A percentile compares a stretch with the other conserved stretches of the same genome.
phyloP scores from a whole-genome alignment of 306 rosid genomes.

The Dryas octopetala region DNA sequence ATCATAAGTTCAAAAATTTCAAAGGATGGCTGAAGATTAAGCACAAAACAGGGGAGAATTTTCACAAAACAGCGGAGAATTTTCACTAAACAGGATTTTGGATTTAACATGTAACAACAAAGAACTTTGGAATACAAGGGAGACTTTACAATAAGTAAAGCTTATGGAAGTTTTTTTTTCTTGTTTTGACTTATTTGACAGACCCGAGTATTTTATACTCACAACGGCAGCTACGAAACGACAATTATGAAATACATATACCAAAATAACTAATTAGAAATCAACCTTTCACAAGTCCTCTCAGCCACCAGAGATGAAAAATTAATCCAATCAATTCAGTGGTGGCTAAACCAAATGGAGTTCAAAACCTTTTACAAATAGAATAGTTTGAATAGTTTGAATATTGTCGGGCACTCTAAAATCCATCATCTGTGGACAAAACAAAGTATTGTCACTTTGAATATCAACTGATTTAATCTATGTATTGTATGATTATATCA shows the following conservation, averaged over 20 bases:
- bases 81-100: not conserved
- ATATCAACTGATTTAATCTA: too few species aligned
- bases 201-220: not conserved
- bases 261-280: not conserved
- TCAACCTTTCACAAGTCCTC: not conserved
- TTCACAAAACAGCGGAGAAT: not conserved
- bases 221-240: not conserved
- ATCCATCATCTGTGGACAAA: too few species aligned
- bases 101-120: not conserved
- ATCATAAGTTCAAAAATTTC: not conserved
- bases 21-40: not conserved
- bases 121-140: not conserved
- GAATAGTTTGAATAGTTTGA: too few species aligned
- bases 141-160: not conserved
- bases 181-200: not conserved
- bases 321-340: too few species aligned
- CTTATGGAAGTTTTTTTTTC: not conserved
- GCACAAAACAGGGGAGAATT: not conserved
- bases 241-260: not conserved
- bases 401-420: too few species aligned
- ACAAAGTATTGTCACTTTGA: too few species aligned
- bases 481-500: too few species aligned
- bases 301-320: not conserved
- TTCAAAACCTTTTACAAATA: not conserved
- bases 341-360: not conserved